phyloP scores from a whole-genome alignment of 257 asterid genomes.

The Ehretia macrophylla region DNA sequence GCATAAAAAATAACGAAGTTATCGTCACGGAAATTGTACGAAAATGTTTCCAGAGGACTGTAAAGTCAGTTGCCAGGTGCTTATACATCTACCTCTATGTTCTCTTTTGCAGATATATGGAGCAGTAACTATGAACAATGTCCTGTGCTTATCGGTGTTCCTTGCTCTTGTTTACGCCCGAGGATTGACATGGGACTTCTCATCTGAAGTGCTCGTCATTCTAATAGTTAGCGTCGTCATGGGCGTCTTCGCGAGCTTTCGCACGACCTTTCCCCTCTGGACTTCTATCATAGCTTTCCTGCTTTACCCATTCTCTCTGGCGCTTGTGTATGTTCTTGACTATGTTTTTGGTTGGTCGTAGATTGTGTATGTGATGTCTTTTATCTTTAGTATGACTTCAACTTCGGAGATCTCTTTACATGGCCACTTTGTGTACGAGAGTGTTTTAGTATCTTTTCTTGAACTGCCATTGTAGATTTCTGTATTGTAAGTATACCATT shows the following conservation, averaged over 20 bases:
- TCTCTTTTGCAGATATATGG: conserved; percentile 62
- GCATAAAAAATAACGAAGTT: too few species aligned
- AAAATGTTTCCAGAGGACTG: too few species aligned
- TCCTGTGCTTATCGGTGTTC: conserved; percentile 78
- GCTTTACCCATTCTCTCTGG: conserved; percentile 79
- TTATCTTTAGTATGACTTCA: too few species aligned
- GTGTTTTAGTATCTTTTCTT: too few species aligned
- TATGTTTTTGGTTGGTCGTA: conserved; percentile 83
- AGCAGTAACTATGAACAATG: conserved; percentile 89
- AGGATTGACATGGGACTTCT: conserved; percentile 87
- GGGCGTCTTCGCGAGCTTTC: conserved; percentile 72
- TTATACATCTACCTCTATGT: not conserved
- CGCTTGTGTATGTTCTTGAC: conserved; percentile 82
- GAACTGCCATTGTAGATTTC: too few species aligned
- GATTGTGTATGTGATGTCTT: not conserved
- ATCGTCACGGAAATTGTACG: too few species aligned
- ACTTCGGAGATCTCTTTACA: too few species aligned
- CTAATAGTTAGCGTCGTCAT: conserved; percentile 77
- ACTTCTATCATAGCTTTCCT: conserved; percentile 59
- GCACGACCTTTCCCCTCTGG: conserved; percentile 86
- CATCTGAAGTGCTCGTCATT: conserved; percentile 85
- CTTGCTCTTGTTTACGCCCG: conserved; percentile 68
- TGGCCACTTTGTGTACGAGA: too few species aligned
- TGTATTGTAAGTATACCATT: too few species aligned
- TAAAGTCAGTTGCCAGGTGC: too few species aligned